phyloP scores from a whole-genome alignment of 2,329 filamentous ascomycete species.

The Alternaria sp. region DNA sequence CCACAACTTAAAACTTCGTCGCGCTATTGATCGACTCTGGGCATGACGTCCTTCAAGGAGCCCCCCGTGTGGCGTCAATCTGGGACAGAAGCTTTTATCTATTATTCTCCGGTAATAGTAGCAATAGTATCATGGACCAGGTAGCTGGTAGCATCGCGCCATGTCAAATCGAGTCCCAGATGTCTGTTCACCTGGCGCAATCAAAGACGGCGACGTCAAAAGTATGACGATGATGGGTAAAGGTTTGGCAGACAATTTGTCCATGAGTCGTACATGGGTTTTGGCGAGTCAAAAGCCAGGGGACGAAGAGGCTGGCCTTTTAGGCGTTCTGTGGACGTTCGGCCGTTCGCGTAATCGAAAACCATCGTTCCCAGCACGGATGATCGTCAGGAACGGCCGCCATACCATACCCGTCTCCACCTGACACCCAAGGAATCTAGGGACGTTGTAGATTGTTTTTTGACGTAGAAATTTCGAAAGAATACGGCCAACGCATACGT shows the following conservation, averaged over 20 bases:
- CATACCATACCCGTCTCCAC: conserved; percentile 13
- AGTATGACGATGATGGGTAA: background rate
- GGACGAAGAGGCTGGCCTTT: conserved; percentile 1
- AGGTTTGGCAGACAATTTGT: conserved; percentile 1
- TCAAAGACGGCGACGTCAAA: background rate
- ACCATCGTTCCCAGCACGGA: background rate
- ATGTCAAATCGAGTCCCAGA: conserved; percentile 3
- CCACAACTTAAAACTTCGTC: background rate
- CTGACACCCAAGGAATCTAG: background rate
- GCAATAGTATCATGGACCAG: conserved; percentile 7
- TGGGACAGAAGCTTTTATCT: conserved; percentile 14
- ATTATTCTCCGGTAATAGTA: conserved; percentile 5
- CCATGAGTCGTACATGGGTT: conserved; percentile 2
- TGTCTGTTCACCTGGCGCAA: background rate
- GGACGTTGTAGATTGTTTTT: background rate
- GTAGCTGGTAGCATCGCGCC: conserved; percentile 12
- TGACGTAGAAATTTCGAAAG: background rate
- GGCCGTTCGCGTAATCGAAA: conserved; percentile 6
- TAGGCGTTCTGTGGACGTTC: conserved; percentile 3
- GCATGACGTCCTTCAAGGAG: conserved; percentile 14
- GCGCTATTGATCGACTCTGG: conserved; percentile 10
- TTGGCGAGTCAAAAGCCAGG: background rate
- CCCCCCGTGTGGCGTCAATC: conserved; percentile 15
- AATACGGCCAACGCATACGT: background rate
- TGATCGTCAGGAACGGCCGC: conserved; percentile 17